phyloP scores from a whole-genome alignment of 2,329 filamentous ascomycete species.

The Coniella vitis region DNA sequence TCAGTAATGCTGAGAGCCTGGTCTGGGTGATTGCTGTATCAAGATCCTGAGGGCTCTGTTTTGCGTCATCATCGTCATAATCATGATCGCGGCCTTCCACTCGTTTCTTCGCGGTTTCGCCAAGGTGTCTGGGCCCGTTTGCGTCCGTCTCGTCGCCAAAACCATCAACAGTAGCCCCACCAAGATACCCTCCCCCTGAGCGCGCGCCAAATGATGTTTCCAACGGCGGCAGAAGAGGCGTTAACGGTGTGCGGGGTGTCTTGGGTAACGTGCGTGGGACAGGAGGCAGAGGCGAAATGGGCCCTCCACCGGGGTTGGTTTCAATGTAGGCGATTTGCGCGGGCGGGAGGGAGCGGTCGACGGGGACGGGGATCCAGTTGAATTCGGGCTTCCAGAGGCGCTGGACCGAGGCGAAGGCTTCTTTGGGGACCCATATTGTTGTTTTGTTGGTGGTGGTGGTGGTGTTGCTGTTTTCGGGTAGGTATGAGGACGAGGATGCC shows the following conservation, averaged over 20 bases:
- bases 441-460: slow-evolving; percentile 1
- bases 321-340: slow-evolving; percentile 11
- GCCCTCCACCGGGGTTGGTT: not conserved
- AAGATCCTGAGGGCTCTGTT: not conserved
- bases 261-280: not conserved
- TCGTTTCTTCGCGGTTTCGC: no score
- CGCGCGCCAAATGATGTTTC: not conserved
- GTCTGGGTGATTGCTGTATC: slow-evolving; percentile 9
- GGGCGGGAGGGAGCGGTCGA: slow-evolving; percentile 13
- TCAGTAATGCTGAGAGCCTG: no score
- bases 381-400: slow-evolving; percentile 15
- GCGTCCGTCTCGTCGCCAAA: no score
- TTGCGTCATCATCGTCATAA: no score
- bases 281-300: slow-evolving; percentile 3
- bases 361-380: slow-evolving; percentile 13
- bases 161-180: not conserved
- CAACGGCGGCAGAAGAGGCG: not conserved
- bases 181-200: not conserved
- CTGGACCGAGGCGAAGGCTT: slow-evolving; percentile 13
- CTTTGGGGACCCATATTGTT: slow-evolving; percentile 15
- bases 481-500: no score
- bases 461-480: no score
- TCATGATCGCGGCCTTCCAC: no score
- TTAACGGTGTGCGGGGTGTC: slow-evolving; percentile 1
- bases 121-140: no score